Evolutionary conservation across 2,329 filamentous ascomycete species (phyloP).

Genomic region (Monosporascus sp.): DNA sequence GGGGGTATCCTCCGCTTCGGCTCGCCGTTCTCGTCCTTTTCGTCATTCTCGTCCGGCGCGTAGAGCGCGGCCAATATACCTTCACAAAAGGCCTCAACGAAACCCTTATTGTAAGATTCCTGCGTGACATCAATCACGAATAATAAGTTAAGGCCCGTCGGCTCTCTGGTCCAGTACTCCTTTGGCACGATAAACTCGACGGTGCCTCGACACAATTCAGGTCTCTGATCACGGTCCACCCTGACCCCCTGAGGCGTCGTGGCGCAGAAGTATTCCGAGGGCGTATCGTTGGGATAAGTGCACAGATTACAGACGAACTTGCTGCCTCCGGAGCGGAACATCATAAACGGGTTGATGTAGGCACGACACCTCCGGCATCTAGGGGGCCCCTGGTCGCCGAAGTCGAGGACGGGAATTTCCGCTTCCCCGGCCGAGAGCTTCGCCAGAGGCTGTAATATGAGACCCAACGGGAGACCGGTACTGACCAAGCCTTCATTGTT

Average conservation of each 20-base stretch:
- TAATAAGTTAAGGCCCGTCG: constrained; percentile 78
- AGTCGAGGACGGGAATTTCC: constrained; percentile 87
- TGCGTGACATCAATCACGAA: constrained; percentile 93
- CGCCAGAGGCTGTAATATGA: constrained; percentile 84
- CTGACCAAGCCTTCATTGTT: constrained; percentile 72
- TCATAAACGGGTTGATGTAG: constrained; percentile 99
- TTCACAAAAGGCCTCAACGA: constrained; percentile 83
- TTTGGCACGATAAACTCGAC: constrained; percentile 97
- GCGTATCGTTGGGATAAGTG: constrained; percentile 91
- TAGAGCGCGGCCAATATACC: constrained; percentile 84
- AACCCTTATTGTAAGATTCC: constrained; percentile 85
- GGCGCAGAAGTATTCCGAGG: constrained; percentile 87
- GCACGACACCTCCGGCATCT: constrained; percentile 88
- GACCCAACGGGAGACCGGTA: constrained; percentile 79
- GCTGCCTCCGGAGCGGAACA: constrained; percentile 87
- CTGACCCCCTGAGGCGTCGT: constrained; percentile 81
- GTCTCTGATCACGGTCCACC: constrained; percentile 80
- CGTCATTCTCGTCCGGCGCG: constrained; percentile 52
- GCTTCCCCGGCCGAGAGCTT: constrained; percentile 77
- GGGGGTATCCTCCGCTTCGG: constrained; percentile 58
- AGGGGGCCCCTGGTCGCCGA: constrained; percentile 84
- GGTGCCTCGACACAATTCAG: constrained; percentile 84
- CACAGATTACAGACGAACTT: constrained; percentile 99
- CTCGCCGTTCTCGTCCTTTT: constrained; percentile 48
- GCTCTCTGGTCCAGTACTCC: constrained; percentile 96